Percentiles rank a stretch among this genome's conserved stretches.
These are phyloP conservation scores for Melaleuca alternifolia DNA, from an alignment of 345 rosid species.

Conservation along the genomic window DNA sequence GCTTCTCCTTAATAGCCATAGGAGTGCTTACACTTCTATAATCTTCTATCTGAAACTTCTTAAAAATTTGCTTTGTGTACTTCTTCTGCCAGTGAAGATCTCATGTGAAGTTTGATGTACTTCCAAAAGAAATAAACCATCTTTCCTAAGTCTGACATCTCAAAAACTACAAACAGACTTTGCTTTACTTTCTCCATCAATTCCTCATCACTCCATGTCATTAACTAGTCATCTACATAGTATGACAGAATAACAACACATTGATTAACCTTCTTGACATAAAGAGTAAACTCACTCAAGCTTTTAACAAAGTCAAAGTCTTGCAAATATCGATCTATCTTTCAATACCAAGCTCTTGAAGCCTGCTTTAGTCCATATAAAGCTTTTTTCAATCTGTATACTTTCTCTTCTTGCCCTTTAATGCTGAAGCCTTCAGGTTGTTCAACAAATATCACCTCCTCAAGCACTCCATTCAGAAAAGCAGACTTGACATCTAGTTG, in stretches of 20 bases:
- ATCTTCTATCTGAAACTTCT: neutral
- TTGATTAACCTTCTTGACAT: neutral
- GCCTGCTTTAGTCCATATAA: too few relatives aligned
- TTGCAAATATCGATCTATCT: too few relatives aligned
- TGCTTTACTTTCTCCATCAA: neutral
- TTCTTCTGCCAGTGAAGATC: slow-evolving; percentile 2
- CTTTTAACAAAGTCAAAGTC: neutral
- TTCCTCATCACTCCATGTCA: neutral
- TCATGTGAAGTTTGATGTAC: neutral
- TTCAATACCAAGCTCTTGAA: too few relatives aligned
- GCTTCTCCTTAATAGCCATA: too few relatives aligned
- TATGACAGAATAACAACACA: neutral
- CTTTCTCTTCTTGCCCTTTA: too few relatives aligned
- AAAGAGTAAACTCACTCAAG: neutral
- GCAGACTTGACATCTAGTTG: slow-evolving; percentile 6
- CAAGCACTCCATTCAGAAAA: neutral
- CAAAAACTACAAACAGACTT: too few relatives aligned
- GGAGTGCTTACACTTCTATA: neutral
- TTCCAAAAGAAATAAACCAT: neutral
- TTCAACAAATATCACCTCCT: neutral
- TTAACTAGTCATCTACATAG: neutral
- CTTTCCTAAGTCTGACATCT: too few relatives aligned
- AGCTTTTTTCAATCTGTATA: too few relatives aligned
- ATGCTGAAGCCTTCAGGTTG: neutral
- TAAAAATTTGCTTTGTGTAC: neutral